Conservation (phyloP, 345 rosid genomes). For the Citrus australasica region DNA sequence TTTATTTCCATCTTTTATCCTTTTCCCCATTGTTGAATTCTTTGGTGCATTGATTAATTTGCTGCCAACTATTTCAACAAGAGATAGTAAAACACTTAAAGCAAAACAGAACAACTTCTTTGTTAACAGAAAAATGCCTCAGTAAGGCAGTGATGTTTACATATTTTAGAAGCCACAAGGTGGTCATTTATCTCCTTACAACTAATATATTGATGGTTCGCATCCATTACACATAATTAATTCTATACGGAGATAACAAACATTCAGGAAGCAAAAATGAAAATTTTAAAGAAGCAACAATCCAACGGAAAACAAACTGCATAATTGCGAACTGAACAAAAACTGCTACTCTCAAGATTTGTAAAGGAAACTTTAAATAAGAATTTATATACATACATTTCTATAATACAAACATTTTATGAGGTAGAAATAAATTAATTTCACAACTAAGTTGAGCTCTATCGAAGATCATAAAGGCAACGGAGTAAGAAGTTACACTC, state of each 20-base stretch:
- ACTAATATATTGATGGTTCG: neutral
- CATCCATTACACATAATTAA: neutral
- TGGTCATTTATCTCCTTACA: neutral
- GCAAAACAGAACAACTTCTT: neutral
- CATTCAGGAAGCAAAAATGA: neutral
- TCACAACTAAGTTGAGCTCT: neutral
- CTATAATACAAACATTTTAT: neutral
- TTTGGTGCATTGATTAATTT: neutral
- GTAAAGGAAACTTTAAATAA: neutral
- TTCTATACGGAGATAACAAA: neutral
- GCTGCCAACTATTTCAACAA: neutral
- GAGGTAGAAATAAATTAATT: neutral
- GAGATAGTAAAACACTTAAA: neutral
- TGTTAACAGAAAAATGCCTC: neutral
- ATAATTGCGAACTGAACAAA: neutral
- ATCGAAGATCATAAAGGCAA: too few relatives aligned
- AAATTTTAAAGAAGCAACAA: neutral
- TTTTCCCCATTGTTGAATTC: neutral
- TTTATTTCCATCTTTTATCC: neutral
- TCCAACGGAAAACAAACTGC: neutral
- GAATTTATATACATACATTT: neutral
- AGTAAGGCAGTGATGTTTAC: neutral
- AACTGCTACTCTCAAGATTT: neutral
- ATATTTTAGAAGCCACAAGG: neutral
- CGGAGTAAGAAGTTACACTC: slow-evolving; percentile 1